A percentile compares a stretch with the other conserved stretches of the same genome.
Conservation (phyloP, 768 basidiomycete genomes). For the Auricularia sp. region DNA sequence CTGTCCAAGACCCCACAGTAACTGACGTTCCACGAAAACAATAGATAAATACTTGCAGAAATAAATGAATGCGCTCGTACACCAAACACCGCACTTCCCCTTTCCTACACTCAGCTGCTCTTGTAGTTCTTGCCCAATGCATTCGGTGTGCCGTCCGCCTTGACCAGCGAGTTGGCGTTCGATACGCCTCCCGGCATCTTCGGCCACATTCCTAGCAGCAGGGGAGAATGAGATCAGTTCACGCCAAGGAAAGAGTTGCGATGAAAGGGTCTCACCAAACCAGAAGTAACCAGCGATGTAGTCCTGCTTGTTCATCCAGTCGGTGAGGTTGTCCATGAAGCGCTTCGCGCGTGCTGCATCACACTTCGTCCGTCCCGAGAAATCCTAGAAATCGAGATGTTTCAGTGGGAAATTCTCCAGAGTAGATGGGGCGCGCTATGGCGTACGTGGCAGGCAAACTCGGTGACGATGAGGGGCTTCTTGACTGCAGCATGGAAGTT, state of each 20-base stretch:
- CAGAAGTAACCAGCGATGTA: slow-evolving; percentile 39
- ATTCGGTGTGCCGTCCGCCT: slow-evolving; percentile 35
- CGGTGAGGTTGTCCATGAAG: too few relatives aligned
- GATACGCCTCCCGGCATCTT: not conserved
- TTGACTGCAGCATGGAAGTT: slow-evolving; percentile 35
- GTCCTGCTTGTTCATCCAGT: slow-evolving; percentile 31
- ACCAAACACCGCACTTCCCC: too few relatives aligned
- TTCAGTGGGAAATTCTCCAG: too few relatives aligned
- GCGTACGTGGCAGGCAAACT: slow-evolving; percentile 54
- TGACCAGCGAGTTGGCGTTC: slow-evolving; percentile 29
- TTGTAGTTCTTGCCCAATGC: slow-evolving; percentile 39
- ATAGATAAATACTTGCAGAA: too few relatives aligned
- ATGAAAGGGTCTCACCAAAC: slow-evolving; percentile 25
- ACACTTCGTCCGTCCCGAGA: not conserved
- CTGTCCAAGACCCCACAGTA: too few relatives aligned
- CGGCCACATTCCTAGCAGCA: slow-evolving; percentile 29
- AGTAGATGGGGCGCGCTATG: too few relatives aligned
- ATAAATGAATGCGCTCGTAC: too few relatives aligned
- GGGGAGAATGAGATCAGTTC: too few relatives aligned
- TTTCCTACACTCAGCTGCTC: too few relatives aligned
- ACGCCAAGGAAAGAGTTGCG: too few relatives aligned
- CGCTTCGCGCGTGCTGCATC: slow-evolving; percentile 17
- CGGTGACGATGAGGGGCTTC: slow-evolving; percentile 49
- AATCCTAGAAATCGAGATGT: too few relatives aligned
- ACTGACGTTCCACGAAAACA: too few relatives aligned